These are phyloP conservation scores for Elsinoe batatas DNA, from an alignment of 2,329 filamentous ascomycete species.

Conservation along the genomic window DNA sequence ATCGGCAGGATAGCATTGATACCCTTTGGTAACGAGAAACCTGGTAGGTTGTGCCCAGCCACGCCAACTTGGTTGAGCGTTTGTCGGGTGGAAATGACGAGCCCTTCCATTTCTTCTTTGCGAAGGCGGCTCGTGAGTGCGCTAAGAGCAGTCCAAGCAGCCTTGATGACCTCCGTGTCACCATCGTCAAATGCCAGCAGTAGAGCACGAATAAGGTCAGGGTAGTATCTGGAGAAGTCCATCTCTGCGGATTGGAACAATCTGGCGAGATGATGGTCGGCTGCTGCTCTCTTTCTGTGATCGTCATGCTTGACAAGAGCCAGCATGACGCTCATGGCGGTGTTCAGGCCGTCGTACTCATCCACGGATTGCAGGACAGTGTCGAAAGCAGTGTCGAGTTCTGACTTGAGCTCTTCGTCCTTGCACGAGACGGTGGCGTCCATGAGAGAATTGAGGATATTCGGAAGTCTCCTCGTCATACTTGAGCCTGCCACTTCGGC, in stretches of 20 bases:
- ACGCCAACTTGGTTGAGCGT: conserved; percentile 82
- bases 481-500: conserved; percentile 82
- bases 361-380: conserved; percentile 87
- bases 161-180: conserved; percentile 75
- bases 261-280: conserved; percentile 67
- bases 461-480: conserved; percentile 82
- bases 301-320: conserved; percentile 86
- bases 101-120: conserved; percentile 96
- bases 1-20: conserved; percentile 95
- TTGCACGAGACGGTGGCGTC: conserved; percentile 75
- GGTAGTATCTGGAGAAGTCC: conserved; percentile 92
- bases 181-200: conserved; percentile 86
- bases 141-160: conserved; percentile 76
- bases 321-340: conserved; percentile 87
- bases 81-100: conserved; percentile 78
- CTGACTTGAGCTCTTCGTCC: conserved; percentile 62
- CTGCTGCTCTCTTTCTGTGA: conserved; percentile 68
- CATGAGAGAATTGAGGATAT: conserved; percentile 87
- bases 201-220: conserved; percentile 82
- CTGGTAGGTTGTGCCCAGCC: conserved; percentile 70
- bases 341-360: conserved; percentile 91
- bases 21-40: conserved; percentile 86
- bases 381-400: conserved; percentile 75
- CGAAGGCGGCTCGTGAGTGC: conserved; percentile 80
- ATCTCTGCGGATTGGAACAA: conserved; percentile 76